Evolutionary conservation across 306 rosid species (phyloP), one percentile per base, ranked within the genome.

Genomic region (Acmispon strigosus): DNA sequence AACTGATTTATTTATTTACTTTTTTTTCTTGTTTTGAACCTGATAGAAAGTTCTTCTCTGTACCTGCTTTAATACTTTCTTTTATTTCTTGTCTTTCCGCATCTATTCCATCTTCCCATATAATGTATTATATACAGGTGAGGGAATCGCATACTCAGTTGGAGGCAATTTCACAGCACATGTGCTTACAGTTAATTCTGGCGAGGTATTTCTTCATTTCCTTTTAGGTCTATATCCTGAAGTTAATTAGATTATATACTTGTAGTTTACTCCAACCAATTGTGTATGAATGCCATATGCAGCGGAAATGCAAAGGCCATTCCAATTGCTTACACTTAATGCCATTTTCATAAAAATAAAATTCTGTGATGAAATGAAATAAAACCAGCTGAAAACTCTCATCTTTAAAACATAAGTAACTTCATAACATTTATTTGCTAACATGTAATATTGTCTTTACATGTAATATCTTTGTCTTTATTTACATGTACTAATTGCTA

Each of bases 91-190:
- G 24, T 62, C 54, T 42, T 9, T 59, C 54, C 65, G 20, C 55
- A 45, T 63, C 36, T 37, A 52, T 3, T 69, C 11, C 65, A 58
- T 32, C 43, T 53, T 45, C 36, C 70, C 43, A 32, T 37, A 18
- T 60, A 19, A 70, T 77, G 36, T 74, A 32, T 32, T 32, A 32
- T 47, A 70, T 81, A 61, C 75, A 86, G 96, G 89, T 62, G 86
- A 80, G 59, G 88, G 86, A 77, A 78, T 90, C 59, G 92, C 92
- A 14, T 90, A 92, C 81, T 86, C 96, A 2, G 87, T 88, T 45
- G 96, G 98, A 54, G 88, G 92, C 7, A 90, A 90, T 81, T 92
- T 92, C 77, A 92, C 93, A n/a, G 90, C 98, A 45, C 96, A 92
- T 76, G 76, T 92, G 62, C 86, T 92, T 47, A 90, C 89, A 16